Base-by-base conservation (phyloP, 75 land plant genomes). In the Selaginella moellendorffii region DNA sequence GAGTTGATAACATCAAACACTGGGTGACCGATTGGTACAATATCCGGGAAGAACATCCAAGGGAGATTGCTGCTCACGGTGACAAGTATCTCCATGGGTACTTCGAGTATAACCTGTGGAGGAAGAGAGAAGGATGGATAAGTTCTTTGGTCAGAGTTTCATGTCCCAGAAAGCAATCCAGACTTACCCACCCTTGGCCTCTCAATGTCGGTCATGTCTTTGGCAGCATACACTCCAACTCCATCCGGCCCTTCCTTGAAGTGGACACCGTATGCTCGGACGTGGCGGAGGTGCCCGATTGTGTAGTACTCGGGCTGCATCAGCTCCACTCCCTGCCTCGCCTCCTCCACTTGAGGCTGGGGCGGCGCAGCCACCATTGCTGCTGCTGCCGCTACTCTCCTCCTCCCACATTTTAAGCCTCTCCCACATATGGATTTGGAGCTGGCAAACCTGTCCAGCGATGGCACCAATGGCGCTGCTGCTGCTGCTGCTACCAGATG, bases 61-160 rank as follows among this genome's bases (percentile, higher is more conserved):
- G 97, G 97, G 23, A 69, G 81, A 58, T 92, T 72, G 52, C 85
- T 75, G 60, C 83, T 92, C 25, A 92, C 76, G 0, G 97, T 85
- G 68, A 92, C 58, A 93, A 92, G 85, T 66, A 92, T 66, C 64
- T 92, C 97, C 68, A 88, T 19, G 5, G 97, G 97, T 67, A 92
- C 78, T 66, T 92, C 96, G 86, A 92, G 85, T 22, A 92, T 81
- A 1, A 88, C 71, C 97, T 92, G 70, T 22, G 64, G 1, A 36
- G 46, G 5, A 5, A 14, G 46, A 36, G 46, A 5, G 14, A 36
- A 5, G 46, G 46, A 5, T 36, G n/a, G n/a, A 66, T 63, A 5
- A 12, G 2, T 20, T 21, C 23, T 63, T 18, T 25, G n/a, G 23
- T 24, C 0, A 22, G 28, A 22, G 64, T 21, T 0, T 20, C 26